A percentile compares a stretch with the other conserved stretches of the same genome.
Conservation (phyloP, 352 stramenopile species). For the Globisporangium heterothallicum region DNA sequence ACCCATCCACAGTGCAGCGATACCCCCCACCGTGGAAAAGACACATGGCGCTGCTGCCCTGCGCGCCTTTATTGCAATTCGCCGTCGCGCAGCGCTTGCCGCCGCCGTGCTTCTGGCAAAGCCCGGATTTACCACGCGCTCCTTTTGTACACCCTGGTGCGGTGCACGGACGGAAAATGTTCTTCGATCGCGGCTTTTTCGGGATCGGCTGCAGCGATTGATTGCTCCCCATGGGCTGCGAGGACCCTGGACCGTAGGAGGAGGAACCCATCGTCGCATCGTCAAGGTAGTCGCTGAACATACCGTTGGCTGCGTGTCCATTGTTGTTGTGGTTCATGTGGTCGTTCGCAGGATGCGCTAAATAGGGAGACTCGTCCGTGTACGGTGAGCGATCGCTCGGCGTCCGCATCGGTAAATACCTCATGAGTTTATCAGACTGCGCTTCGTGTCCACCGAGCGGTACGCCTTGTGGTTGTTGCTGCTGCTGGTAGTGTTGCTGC, state of each 20-base stretch:
- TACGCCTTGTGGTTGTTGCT: background rate
- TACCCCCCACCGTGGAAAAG: slow-evolving; percentile 84
- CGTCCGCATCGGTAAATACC: slow-evolving; percentile 23
- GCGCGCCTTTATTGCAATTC: slow-evolving; percentile 74
- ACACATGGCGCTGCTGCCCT: slow-evolving; percentile 71
- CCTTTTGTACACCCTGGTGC: slow-evolving; percentile 64
- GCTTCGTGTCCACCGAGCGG: slow-evolving; percentile 15
- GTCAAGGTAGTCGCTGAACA: slow-evolving; percentile 8
- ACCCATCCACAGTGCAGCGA: slow-evolving; percentile 70
- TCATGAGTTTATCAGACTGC: slow-evolving; percentile 28
- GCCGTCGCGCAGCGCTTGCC: slow-evolving; percentile 63
- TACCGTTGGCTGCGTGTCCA: background rate
- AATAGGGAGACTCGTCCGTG: slow-evolving; percentile 13
- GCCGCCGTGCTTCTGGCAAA: slow-evolving; percentile 83
- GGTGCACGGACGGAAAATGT: slow-evolving; percentile 63
- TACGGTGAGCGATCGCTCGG: slow-evolving; percentile 11
- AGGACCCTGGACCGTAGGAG: background rate
- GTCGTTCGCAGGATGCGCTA: slow-evolving; percentile 1
- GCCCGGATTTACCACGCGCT: slow-evolving; percentile 70
- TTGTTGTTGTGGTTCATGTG: background rate
- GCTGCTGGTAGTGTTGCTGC: slow-evolving; percentile 2
- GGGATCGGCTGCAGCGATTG: slow-evolving; percentile 27
- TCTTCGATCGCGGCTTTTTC: slow-evolving; percentile 71
- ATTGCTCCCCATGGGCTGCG: background rate
- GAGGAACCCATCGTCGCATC: background rate